Conservation (phyloP, 2,329 filamentous ascomycete genomes). For the Claviceps cyperi region DNA sequence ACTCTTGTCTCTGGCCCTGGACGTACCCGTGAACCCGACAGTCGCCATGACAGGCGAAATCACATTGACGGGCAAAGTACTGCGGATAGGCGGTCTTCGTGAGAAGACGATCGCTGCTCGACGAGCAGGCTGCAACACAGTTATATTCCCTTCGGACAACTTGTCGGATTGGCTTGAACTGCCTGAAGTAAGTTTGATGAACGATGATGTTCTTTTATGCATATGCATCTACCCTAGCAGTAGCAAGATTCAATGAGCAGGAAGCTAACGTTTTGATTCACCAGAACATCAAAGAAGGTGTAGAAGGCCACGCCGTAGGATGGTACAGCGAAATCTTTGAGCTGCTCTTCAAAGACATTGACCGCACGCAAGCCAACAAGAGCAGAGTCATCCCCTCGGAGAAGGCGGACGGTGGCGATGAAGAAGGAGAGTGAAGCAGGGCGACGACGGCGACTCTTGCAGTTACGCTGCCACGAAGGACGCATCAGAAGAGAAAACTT, state of each 20-base stretch:
- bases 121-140: constrained; percentile 78
- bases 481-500: too few species aligned
- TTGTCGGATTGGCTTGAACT: constrained; percentile 94
- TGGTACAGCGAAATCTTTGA: constrained; percentile 95
- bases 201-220: not conserved
- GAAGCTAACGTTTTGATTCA: not conserved
- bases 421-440: constrained; percentile 19
- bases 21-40: constrained; percentile 64
- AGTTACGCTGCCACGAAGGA: not conserved
- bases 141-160: constrained; percentile 93
- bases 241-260: not conserved
- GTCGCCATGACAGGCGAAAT: constrained; percentile 97
- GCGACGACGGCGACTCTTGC: not conserved
- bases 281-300: constrained; percentile 95
- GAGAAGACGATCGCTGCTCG: constrained; percentile 97
- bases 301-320: constrained; percentile 76
- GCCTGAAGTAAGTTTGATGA: constrained; percentile 59
- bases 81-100: constrained; percentile 82
- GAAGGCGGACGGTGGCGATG: constrained; percentile 23
- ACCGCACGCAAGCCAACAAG: constrained; percentile 56
- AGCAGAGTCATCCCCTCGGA: constrained; percentile 51
- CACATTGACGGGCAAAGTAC: constrained; percentile 90
- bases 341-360: constrained; percentile 72
- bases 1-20: constrained; percentile 69
- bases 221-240: too few species aligned